Percentiles rank a stretch among this genome's conserved stretches.
Conservation (phyloP, 1,139 yeast species). For the Lodderomyces pseudojiufengensis region DNA sequence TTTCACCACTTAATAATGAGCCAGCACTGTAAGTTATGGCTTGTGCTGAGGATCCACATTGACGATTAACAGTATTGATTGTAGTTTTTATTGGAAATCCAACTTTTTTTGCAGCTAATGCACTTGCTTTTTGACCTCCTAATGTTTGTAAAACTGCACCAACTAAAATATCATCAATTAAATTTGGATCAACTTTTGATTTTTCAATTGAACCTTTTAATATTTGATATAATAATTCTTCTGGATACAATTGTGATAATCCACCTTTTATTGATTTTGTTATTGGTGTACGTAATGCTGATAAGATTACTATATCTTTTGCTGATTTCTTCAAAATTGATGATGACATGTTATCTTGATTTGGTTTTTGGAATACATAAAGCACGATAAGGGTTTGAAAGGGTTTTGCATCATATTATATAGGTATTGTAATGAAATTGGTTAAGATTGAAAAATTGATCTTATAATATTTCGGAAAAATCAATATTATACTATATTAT, state of each 20-base stretch:
- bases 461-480: too few relatives aligned
- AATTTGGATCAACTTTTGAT: slow-evolving; percentile 23
- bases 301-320: slow-evolving; percentile 32
- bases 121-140: slow-evolving; percentile 82
- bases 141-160: slow-evolving; percentile 84
- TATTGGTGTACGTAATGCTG: slow-evolving; percentile 36
- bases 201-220: slow-evolving; percentile 26
- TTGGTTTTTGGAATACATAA: too few relatives aligned
- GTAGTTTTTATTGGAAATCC: slow-evolving; percentile 39
- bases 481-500: too few relatives aligned
- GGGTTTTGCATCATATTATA: too few relatives aligned
- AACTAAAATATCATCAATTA: slow-evolving; percentile 70
- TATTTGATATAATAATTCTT: slow-evolving; percentile 29
- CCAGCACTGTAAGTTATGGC: slow-evolving; percentile 34
- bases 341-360: too few relatives aligned
- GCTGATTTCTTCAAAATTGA: slow-evolving; percentile 22
- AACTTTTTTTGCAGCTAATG: slow-evolving; percentile 52
- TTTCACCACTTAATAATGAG: slow-evolving; percentile 29
- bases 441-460: too few relatives aligned
- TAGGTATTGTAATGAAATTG: too few relatives aligned
- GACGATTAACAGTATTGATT: slow-evolving; percentile 37
- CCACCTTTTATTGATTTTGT: slow-evolving; percentile 37
- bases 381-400: too few relatives aligned
- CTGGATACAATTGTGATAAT: slow-evolving; percentile 32
- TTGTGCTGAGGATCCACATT: slow-evolving; percentile 41